Evolutionary conservation across 371 early-diverging fungal species (phyloP), one percentile per base, ranked within the genome.

Genomic region (Apophysomyces sp.): DNA sequence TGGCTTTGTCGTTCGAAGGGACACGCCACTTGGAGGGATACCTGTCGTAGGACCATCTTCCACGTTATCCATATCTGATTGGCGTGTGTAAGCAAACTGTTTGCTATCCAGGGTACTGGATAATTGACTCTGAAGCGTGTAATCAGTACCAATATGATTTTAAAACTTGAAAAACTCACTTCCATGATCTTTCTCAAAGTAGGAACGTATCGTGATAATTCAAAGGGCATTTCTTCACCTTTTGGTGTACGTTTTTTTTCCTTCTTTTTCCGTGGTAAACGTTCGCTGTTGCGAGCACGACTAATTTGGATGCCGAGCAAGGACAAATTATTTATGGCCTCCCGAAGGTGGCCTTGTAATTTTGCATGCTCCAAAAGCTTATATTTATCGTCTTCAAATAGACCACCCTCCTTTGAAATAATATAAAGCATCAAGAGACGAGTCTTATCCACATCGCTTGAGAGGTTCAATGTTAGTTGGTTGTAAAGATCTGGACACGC

Each of bases 381-480:
- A 27, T 87, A 83, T 1, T 93, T 83, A 56, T 95, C 90, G 31
- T 86, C 94, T 15, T 81, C 83, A 65, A 78, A 67, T 61, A 85
- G 52, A 72, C 94, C 79, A 62, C 87, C 75, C 68, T 94, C 76
- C 40, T 77, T 77, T 81, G 83, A 84, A 21, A 95, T 88, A 55
- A 93, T 90, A 60, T 92, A 94, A 7, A 95, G 67, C 87, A 96
- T 88, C 57, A 97, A 72, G 52, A 96, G 75, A 11, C 98, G 92
- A 36, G 94, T 77, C 72, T 95, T 97, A 76, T 97, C 95, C 32
- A 78, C 69, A 3, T 73, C 69, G 26, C 88, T 87, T 39, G n/a
- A 29, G 24, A 15, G 16, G 8, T 13, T 13, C 12, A 18, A 15
- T 58, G 9, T 5, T 29, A 16, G 8, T 11, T 7, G 13, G 29